These are phyloP conservation scores for Tuber borchii DNA, from an alignment of 495 filamentous ascomycete species.

Conservation along the genomic window DNA sequence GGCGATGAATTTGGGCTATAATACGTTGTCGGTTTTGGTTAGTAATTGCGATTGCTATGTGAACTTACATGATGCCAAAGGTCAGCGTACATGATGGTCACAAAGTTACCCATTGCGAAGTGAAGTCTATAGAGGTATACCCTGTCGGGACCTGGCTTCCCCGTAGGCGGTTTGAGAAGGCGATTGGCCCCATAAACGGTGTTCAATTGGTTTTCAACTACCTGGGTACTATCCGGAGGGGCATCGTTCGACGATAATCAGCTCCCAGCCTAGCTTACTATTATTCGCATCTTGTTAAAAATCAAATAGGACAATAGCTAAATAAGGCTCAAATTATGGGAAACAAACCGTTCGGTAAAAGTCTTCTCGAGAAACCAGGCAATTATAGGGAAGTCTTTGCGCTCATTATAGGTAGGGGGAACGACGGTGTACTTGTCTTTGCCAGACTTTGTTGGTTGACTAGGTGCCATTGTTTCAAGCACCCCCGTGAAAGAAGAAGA, in stretches of 20 bases:
- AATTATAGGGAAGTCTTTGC: constrained; percentile 91
- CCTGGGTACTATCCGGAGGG: constrained; percentile 91
- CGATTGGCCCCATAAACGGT: constrained; percentile 66
- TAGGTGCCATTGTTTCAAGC: constrained; percentile 44
- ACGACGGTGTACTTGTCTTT: constrained; percentile 88
- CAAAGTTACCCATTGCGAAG: constrained; percentile 79
- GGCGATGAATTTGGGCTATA: constrained; percentile 41
- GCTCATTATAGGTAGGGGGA: constrained; percentile 96
- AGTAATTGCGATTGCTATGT: constrained; percentile 6
- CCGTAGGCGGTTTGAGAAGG: constrained; percentile 79
- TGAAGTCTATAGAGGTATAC: constrained; percentile 93
- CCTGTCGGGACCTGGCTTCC: constrained; percentile 93
- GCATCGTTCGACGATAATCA: constrained; percentile 92
- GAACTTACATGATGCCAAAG: constrained; percentile 78
- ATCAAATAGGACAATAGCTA: neutral
- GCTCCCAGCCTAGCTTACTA: constrained; percentile 93
- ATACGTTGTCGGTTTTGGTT: neutral
- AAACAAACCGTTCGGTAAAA: constrained; percentile 70
- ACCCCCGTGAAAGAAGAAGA: neutral
- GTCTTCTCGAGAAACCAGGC: constrained; percentile 84
- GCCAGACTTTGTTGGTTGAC: constrained; percentile 41
- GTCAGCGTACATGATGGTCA: constrained; percentile 99
- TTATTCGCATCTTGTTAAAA: neutral
- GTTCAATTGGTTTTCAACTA: constrained; percentile 80
- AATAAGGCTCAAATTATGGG: constrained; percentile 2